Conservation (phyloP, 371 early-diverging fungal species). For the Lichtheimia hyalospora region DNA sequence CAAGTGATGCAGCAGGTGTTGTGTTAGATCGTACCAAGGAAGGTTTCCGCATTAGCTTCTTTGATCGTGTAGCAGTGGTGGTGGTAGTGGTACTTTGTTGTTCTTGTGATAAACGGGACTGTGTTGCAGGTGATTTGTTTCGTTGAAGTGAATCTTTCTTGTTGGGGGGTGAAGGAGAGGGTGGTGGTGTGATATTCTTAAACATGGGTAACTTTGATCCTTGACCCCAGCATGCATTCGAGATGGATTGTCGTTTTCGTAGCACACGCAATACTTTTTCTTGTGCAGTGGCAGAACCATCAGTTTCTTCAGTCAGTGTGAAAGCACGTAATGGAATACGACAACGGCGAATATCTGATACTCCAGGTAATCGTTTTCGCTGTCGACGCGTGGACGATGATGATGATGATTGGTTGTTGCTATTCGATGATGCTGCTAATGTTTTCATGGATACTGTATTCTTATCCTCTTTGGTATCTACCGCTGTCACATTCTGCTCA, state of each 20-base stretch:
- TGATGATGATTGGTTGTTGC: neutral
- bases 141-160: neutral
- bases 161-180: neutral
- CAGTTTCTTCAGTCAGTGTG: slow-evolving; percentile 23
- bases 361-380: neutral
- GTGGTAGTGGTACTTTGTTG: no score
- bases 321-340: slow-evolving; percentile 41
- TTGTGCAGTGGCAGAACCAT: slow-evolving; percentile 26
- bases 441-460: neutral
- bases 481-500: neutral
- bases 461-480: neutral
- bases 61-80: no score
- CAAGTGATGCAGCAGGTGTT: no score
- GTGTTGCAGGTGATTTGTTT: neutral
- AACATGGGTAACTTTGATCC: slow-evolving; percentile 47
- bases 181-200: slow-evolving; percentile 14
- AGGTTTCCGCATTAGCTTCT: no score
- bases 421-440: neutral
- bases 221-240: slow-evolving; percentile 36
- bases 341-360: slow-evolving; percentile 23
- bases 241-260: slow-evolving; percentile 36
- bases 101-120: no score
- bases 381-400: neutral
- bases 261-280: slow-evolving; percentile 36
- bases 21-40: no score